Base-by-base conservation (phyloP, 2,329 filamentous ascomycete genomes). In the Aureobasidium vineae region DNA sequence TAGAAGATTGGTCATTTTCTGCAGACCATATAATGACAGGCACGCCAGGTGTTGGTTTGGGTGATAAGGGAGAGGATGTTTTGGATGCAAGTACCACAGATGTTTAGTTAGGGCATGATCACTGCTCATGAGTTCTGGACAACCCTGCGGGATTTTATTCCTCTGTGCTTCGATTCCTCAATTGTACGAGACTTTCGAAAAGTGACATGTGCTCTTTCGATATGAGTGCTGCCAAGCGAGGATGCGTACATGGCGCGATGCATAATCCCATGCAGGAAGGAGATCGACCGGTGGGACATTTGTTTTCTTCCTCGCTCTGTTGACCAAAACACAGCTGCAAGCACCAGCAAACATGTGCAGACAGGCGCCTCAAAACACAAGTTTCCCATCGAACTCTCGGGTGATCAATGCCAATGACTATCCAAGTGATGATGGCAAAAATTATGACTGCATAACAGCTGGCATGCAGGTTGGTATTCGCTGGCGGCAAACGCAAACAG, bases 1-100 rank as follows among this genome's bases (percentile, higher is more conserved):
- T 69, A 2, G 68, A 69, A 49, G 68, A 68, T 19, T 69, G 66
- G 68, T 68, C 67, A 21, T 69, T 69, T 41, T 61, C 65, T 26
- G 66, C 31, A 26, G 65, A 59, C 6, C 56, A 63, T 21, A 41
- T 69, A 19, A 52, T 69, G 36, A 67, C 68, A 8, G 56, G 68
- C 56, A 69, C 68, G 10, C 68, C 66, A 6, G 67, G 67, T 7
- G 28, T 36, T 36, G 68, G 64, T n/a, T 38, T 67, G 23, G 45
- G 43, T 16, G 23, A 41, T 15, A 52, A 23, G 6, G 21, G 38
- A 28, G 47, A 54, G 41, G 45, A 41, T 23, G 21, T 43, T 19
- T 43, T 66, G 13, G 68, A 66, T 26, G 67, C 68, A 33, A 68
- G 54, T 26, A 68, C 65, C 43, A 65, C 67, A 31, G 67, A 69